Conservation (phyloP, 352 stramenopile genomes). For the Globisporangium barbulae region DNA sequence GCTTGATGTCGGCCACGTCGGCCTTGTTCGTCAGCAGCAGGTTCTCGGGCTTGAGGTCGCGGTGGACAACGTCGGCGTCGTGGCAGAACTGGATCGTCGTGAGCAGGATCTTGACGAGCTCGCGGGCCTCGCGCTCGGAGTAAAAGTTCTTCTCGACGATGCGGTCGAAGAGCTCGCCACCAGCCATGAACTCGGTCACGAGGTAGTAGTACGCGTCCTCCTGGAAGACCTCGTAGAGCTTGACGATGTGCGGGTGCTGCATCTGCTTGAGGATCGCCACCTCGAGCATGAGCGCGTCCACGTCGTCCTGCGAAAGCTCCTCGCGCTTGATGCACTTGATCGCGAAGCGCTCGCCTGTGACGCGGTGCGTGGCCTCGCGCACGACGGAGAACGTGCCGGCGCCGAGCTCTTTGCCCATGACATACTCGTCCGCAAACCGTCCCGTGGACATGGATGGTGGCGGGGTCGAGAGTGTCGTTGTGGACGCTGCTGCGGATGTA, state of each 20-base stretch:
- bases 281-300: conserved; percentile 76
- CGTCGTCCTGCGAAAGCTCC: conserved; percentile 39
- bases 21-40: conserved; percentile 81
- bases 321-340: conserved; percentile 68
- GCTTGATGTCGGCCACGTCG: conserved; percentile 80
- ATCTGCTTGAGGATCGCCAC: conserved; percentile 79
- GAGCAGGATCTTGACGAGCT: conserved; percentile 77
- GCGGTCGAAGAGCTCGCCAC: conserved; percentile 82
- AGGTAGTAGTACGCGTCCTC: conserved; percentile 95
- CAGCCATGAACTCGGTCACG: conserved; percentile 95
- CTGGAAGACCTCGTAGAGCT: conserved; percentile 89
- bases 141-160: conserved; percentile 90
- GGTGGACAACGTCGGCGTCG: conserved; percentile 85
- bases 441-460: conserved; percentile 3
- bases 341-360: conserved; percentile 40
- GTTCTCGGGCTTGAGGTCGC: conserved; percentile 97
- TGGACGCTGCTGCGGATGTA: background rate
- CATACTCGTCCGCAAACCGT: conserved; percentile 68
- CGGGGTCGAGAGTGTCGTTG: background rate
- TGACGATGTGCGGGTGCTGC: conserved; percentile 88
- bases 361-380: conserved; percentile 39
- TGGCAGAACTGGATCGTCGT: conserved; percentile 86
- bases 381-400: conserved; percentile 62
- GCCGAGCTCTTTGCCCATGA: conserved; percentile 52
- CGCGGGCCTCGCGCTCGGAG: conserved; percentile 70